These are phyloP conservation scores for Pseudopithomyces chartarum DNA, from an alignment of 2,329 filamentous ascomycete species.

Conservation along the genomic window DNA sequence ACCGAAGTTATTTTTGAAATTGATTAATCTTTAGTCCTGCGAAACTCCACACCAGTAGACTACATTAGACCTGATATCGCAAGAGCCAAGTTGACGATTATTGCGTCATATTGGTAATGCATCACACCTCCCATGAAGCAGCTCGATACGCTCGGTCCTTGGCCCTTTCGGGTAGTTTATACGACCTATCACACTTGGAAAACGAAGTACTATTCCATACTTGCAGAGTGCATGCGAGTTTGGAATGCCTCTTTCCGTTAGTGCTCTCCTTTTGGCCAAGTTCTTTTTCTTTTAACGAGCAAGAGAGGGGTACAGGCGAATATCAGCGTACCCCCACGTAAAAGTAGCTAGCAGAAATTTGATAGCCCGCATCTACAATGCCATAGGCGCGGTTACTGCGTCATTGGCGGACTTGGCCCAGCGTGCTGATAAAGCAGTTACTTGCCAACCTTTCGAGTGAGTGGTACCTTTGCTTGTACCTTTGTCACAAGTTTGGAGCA, in stretches of 20 bases:
- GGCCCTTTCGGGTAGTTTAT: neutral
- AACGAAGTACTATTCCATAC: neutral
- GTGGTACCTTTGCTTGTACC: neutral
- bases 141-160: neutral
- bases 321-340: neutral
- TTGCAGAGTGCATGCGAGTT: neutral
- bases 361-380: neutral
- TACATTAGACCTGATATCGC: neutral
- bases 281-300: neutral
- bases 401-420: neutral
- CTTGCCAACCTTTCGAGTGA: neutral
- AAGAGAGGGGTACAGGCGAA: slow-evolving; percentile 1
- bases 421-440: neutral
- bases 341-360: neutral
- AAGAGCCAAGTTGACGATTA: neutral
- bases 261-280: neutral
- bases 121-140: neutral
- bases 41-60: too few relatives aligned
- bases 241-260: neutral
- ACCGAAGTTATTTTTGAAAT: too few relatives aligned
- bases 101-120: slow-evolving; percentile 1
- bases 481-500: neutral
- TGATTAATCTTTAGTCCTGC: too few relatives aligned
- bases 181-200: neutral
- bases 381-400: neutral